Evolutionary conservation across 257 asterid genomes (phyloP).

Genomic region (Solanum arcanum): DNA sequence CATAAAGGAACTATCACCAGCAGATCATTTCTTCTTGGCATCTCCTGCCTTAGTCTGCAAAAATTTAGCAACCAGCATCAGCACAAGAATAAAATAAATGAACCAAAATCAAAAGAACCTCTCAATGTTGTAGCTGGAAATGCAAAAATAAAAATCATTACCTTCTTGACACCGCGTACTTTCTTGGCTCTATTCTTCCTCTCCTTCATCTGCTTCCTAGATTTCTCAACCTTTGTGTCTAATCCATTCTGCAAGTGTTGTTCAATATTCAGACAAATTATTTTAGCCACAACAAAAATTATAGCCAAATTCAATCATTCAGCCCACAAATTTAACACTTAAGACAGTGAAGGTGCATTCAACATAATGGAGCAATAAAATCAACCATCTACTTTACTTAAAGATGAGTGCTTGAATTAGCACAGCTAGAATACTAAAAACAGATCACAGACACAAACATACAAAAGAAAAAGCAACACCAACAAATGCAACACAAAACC

Average conservation of each 20-base stretch:
- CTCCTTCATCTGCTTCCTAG: slow-evolving; percentile 26
- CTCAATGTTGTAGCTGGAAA: background rate
- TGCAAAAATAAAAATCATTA: background rate
- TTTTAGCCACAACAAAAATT: background rate
- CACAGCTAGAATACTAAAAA: background rate
- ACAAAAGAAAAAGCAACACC: background rate
- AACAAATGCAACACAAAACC: background rate
- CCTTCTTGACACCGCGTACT: slow-evolving; percentile 25
- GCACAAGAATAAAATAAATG: background rate
- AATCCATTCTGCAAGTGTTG: slow-evolving; percentile 16
- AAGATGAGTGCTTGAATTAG: background rate
- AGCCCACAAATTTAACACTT: background rate
- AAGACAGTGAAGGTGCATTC: background rate
- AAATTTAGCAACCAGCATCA: background rate
- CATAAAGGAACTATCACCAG: background rate
- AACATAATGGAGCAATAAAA: background rate
- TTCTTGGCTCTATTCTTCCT: slow-evolving; percentile 24
- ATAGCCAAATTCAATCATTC: background rate
- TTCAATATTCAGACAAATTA: background rate
- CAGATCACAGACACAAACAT: background rate
- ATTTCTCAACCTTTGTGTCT: slow-evolving; percentile 26
- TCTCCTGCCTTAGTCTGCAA: slow-evolving; percentile 28
- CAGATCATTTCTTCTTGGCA: slow-evolving; percentile 10
- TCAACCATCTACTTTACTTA: background rate
- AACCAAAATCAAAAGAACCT: background rate